Percentiles rank a stretch among this genome's conserved stretches.
Evolutionary conservation across 805 yeast species (phyloP).

Genomic region (Kluyveromyces wickerhamii): DNA sequence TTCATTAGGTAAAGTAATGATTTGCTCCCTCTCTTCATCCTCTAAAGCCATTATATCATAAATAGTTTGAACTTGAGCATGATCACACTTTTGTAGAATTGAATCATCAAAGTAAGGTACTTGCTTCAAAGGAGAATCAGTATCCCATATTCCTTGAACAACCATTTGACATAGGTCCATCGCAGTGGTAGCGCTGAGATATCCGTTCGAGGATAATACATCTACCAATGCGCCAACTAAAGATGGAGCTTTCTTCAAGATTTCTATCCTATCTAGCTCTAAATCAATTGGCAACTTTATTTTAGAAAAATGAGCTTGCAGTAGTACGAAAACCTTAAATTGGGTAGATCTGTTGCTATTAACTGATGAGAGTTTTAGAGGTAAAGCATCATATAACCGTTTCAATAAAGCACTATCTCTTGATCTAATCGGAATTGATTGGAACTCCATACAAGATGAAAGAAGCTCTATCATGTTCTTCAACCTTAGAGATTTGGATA

Average conservation of each 20-base stretch:
- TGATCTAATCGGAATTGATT: slow-evolving; percentile 50
- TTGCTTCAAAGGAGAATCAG: slow-evolving; percentile 71
- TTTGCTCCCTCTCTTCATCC: slow-evolving; percentile 59
- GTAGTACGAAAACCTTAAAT: slow-evolving; percentile 61
- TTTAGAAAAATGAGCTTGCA: slow-evolving; percentile 79
- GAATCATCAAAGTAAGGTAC: slow-evolving; percentile 54
- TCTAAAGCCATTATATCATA: slow-evolving; percentile 71
- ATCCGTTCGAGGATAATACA: slow-evolving; percentile 70
- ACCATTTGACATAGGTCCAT: slow-evolving; percentile 89
- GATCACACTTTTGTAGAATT: slow-evolving; percentile 46
- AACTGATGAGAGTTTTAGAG: slow-evolving; percentile 42
- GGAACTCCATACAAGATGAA: slow-evolving; percentile 67
- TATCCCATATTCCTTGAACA: slow-evolving; percentile 78
- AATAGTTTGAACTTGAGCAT: slow-evolving; percentile 55
- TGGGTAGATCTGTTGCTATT: slow-evolving; percentile 39
- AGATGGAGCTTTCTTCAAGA: slow-evolving; percentile 42
- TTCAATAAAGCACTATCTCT: slow-evolving; percentile 46
- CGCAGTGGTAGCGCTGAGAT: slow-evolving; percentile 65
- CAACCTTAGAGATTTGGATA: slow-evolving; percentile 49
- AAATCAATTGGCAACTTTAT: slow-evolving; percentile 54
- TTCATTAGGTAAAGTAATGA: slow-evolving; percentile 46
- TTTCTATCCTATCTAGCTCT: slow-evolving; percentile 43
- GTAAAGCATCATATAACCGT: slow-evolving; percentile 50
- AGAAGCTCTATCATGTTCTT: slow-evolving; percentile 57
- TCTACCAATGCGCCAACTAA: slow-evolving; percentile 67